A percentile compares a stretch with the other conserved stretches of the same genome.
phyloP scores from a whole-genome alignment of 495 filamentous ascomycete genomes.

The Recurvomyces mirabilis region DNA sequence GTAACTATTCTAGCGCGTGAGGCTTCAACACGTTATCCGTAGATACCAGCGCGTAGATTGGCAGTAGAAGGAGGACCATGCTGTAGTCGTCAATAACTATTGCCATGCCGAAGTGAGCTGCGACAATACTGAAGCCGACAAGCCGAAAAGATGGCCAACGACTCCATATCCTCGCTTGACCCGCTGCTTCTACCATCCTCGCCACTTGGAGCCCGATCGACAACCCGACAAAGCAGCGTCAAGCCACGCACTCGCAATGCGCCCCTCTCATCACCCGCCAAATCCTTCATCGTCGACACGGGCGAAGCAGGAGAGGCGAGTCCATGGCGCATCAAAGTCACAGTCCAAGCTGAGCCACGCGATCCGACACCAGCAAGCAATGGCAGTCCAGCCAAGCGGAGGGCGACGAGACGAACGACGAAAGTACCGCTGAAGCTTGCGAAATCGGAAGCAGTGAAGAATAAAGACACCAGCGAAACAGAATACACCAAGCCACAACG shows the following conservation, averaged over 20 bases:
- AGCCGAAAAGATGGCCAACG: no score
- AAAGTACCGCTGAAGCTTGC: slow-evolving; percentile 15
- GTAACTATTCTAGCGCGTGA: no score
- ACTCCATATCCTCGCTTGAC: slow-evolving; percentile 18
- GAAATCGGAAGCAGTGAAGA: slow-evolving; percentile 19
- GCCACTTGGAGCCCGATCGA: slow-evolving; percentile 3
- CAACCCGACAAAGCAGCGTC: not conserved
- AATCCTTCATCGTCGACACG: slow-evolving; percentile 30
- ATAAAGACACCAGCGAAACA: no score
- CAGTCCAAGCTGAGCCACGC: slow-evolving; percentile 32
- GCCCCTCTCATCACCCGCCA: slow-evolving; percentile 24
- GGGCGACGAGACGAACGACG: not conserved
- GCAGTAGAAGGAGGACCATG: no score
- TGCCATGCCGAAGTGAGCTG: not conserved
- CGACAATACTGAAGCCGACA: not conserved
- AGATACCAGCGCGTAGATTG: no score
- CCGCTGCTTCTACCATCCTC: slow-evolving; percentile 14
- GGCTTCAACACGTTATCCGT: no score
- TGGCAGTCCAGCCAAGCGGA: slow-evolving; percentile 19
- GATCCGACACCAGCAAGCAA: no score
- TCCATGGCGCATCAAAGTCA: slow-evolving; percentile 34
- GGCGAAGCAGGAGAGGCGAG: slow-evolving; percentile 18
- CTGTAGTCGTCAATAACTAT: no score
- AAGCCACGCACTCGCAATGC: not conserved
- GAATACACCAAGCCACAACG: slow-evolving; percentile 5